Base-by-base conservation (phyloP, 345 rosid species). In the Citrus australasica region DNA sequence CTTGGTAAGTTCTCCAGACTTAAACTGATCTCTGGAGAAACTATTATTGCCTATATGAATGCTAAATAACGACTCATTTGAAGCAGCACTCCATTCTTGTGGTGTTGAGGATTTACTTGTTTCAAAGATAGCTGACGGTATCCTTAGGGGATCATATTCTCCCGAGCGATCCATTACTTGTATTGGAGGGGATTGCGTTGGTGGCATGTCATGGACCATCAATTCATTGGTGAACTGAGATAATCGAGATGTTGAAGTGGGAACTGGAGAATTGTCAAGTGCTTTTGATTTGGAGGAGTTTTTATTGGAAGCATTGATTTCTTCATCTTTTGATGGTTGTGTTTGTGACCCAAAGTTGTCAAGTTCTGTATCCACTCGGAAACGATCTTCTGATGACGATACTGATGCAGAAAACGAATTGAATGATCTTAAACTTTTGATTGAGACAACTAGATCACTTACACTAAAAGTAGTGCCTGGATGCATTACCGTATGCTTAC, bases 41-140 rank as follows among this genome's bases (percentile, higher is more conserved):
- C 97, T 94, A 69, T 67, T 84, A 51, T 79, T 82, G 69, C 94
- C 95, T 81, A 87, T 33, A 28, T 88, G 92, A 79, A 94, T 67
- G 80, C 98, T 94, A 63, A 94, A 94, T 64, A 94, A 81, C 5
- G 98, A 91, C 10, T 90, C 97, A 6, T 84, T 85, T 48, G 94
- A 89, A 81, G 91, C 80, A 66, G 77, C 76, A 67, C 94, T 96
- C 95, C 95, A 91, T 22, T 89, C 97, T 40, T 79, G 78, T 48
- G 84, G 87, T 19, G 85, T 30, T 37, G 81, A 56, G 3, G 92
- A 77, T 78, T 77, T 81, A 76, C 70, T 84, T 37, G 82, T 84
- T 76, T 83, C 91, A 72, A 92, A 91, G 64, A 91, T 72, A 51
- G 88, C 77, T 9, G 88, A 74, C 0, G 98, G 92, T 55, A 94